A percentile compares a stretch with the other conserved stretches of the same genome.
Conservation (phyloP, 1,284 basidiomycete genomes). For the Moesziomyces sp. region DNA sequence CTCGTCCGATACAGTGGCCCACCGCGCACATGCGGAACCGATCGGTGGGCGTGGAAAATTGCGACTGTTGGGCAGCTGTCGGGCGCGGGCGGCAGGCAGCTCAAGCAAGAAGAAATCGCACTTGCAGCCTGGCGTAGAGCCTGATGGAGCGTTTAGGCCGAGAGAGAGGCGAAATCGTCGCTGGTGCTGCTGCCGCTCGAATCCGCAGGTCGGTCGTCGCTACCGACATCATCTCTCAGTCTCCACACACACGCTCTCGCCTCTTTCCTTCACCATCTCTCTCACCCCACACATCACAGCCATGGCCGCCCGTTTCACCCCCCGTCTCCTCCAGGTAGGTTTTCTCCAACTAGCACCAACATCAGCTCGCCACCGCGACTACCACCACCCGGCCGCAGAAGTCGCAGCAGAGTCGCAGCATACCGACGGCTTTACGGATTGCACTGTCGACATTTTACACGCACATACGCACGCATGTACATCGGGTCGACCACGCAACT, state of each 20-base stretch:
- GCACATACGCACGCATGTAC: not conserved
- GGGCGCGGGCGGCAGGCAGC: constrained; percentile 6
- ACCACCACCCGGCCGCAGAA: not conserved
- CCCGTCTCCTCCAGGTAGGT: constrained; percentile 55
- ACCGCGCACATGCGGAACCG: constrained; percentile 28
- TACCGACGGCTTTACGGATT: not conserved
- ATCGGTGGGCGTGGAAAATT: constrained; percentile 14
- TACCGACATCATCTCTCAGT: constrained; percentile 3
- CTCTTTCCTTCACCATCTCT: constrained; percentile 2
- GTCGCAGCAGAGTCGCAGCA: not conserved
- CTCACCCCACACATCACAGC: constrained; percentile 8
- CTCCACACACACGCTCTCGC: constrained; percentile 8
- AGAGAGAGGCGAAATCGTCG: too few species aligned
- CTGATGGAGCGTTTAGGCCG: too few species aligned
- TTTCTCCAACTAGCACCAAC: too few species aligned
- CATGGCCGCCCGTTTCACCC: constrained; percentile 56
- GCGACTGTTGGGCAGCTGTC: constrained; percentile 6
- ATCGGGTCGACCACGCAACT: not conserved
- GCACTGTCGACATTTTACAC: not conserved
- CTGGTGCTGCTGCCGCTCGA: too few species aligned
- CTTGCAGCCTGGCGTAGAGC: too few species aligned
- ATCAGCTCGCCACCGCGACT: not conserved
- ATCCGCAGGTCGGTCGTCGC: constrained; percentile 3
- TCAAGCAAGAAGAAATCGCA: constrained; percentile 17
- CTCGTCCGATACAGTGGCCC: constrained; percentile 9